A percentile compares a stretch with the other conserved stretches of the same genome.
Conservation (phyloP, 768 basidiomycete species). For the Suillus decipiens region DNA sequence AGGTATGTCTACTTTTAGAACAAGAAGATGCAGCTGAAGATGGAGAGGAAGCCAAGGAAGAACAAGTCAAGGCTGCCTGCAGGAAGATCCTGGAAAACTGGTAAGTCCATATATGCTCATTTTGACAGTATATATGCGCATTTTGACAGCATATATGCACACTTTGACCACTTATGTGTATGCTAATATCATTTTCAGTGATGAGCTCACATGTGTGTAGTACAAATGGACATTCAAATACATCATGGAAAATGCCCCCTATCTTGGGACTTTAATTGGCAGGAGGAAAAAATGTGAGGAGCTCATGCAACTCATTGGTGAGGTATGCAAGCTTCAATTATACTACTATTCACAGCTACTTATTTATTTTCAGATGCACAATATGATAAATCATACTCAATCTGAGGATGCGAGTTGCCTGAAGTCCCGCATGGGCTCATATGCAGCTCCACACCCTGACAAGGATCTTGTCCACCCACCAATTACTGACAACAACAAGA, state of each 20-base stretch:
- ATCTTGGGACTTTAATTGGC: no score
- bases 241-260: no score
- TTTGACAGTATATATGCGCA: no score
- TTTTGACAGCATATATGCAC: background rate
- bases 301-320: no score
- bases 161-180: no score
- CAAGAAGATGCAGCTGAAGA: slow-evolving; percentile 3
- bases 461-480: background rate
- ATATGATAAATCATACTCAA: background rate
- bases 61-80: background rate
- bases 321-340: no score
- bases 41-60: background rate
- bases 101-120: no score
- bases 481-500: background rate
- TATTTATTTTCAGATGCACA: slow-evolving; percentile 7
- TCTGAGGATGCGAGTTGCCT: background rate
- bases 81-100: slow-evolving; percentile 2
- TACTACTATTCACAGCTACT: background rate
- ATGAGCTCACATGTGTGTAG: no score
- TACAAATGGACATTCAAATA: no score
- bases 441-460: slow-evolving; percentile 1
- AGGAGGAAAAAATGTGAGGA: no score
- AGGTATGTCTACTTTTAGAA: slow-evolving; percentile 10
- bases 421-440: background rate
- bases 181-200: no score